Evolutionary conservation across 129 eudicot species (phyloP).

Genomic region (Cynara cardunculus): DNA sequence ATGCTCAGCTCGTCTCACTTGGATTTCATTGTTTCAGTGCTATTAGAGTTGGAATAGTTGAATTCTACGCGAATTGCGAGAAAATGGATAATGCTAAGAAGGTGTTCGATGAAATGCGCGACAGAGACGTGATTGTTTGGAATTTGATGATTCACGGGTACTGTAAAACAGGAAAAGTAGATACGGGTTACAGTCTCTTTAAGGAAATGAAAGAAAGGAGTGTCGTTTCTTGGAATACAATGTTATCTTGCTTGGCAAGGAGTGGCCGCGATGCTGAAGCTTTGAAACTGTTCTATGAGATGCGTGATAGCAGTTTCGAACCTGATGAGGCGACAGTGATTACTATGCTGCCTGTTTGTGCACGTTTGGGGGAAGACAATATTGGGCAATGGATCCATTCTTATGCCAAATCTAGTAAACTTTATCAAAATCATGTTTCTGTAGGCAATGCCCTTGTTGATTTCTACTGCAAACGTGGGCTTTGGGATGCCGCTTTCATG

Average conservation of each 20-base stretch:
- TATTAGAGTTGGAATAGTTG: constrained; percentile 58
- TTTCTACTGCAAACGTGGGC: constrained; percentile 72
- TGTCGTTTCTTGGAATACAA: constrained; percentile 72
- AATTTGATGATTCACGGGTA: constrained; percentile 75
- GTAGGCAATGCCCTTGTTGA: constrained; percentile 72
- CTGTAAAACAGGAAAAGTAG: constrained; percentile 52
- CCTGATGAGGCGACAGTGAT: constrained; percentile 80
- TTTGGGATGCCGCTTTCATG: constrained; percentile 39
- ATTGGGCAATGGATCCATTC: constrained; percentile 55
- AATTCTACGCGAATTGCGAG: constrained; percentile 46
- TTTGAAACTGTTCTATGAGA: constrained; percentile 51
- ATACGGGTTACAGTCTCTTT: constrained; percentile 53
- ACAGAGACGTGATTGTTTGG: constrained; percentile 64
- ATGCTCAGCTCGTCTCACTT: constrained; percentile 36
- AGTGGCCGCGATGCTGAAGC: constrained; percentile 60
- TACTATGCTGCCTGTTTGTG: constrained; percentile 64
- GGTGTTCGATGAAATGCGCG: constrained; percentile 80
- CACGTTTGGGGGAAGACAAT: constrained; percentile 54
- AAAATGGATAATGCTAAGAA: constrained; percentile 52
- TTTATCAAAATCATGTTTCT: constrained; percentile 39
- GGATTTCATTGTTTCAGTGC: constrained; percentile 50
- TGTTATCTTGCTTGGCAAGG: constrained; percentile 58
- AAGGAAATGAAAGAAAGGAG: constrained; percentile 59
- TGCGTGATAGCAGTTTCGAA: constrained; percentile 46
- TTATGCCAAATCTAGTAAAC: constrained; percentile 47